phyloP scores from a whole-genome alignment of 352 stramenopile species.

The Globisporangium rhizosaccharum region DNA sequence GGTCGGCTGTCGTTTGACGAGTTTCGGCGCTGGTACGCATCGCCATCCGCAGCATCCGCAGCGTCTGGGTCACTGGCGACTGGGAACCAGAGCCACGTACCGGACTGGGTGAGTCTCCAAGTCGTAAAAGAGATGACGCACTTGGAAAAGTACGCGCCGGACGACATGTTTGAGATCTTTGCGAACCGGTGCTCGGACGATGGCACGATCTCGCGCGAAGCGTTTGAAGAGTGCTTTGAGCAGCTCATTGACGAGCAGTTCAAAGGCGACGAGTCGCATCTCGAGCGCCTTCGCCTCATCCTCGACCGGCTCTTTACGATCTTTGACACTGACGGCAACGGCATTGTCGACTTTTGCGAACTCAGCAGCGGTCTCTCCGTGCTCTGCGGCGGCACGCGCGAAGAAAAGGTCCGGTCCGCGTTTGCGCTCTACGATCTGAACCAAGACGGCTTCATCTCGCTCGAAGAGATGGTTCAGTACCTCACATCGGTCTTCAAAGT shows the following conservation, averaged over 20 bases:
- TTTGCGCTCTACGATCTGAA: constrained; percentile 87
- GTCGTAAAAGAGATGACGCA: constrained; percentile 84
- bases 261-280: constrained; percentile 63
- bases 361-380: constrained; percentile 78
- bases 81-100: constrained; percentile 21
- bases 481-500: constrained; percentile 84
- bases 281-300: constrained; percentile 57
- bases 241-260: constrained; percentile 77
- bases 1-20: constrained; percentile 80
- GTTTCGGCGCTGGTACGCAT: constrained; percentile 77
- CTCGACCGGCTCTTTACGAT: constrained; percentile 77
- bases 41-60: constrained; percentile 15
- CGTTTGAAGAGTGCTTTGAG: constrained; percentile 83
- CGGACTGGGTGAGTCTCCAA: constrained; percentile 69
- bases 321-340: constrained; percentile 76
- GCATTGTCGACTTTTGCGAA: constrained; percentile 82
- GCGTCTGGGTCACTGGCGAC: neutral
- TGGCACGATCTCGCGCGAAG: constrained; percentile 69
- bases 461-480: constrained; percentile 89
- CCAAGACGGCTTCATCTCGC: constrained; percentile 75
- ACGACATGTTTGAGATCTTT: constrained; percentile 87
- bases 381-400: constrained; percentile 66
- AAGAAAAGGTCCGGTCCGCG: constrained; percentile 83
- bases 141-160: constrained; percentile 69
- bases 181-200: constrained; percentile 75